phyloP scores from a whole-genome alignment of 2,329 filamentous ascomycete genomes.

The Apiospora malaysiana region DNA sequence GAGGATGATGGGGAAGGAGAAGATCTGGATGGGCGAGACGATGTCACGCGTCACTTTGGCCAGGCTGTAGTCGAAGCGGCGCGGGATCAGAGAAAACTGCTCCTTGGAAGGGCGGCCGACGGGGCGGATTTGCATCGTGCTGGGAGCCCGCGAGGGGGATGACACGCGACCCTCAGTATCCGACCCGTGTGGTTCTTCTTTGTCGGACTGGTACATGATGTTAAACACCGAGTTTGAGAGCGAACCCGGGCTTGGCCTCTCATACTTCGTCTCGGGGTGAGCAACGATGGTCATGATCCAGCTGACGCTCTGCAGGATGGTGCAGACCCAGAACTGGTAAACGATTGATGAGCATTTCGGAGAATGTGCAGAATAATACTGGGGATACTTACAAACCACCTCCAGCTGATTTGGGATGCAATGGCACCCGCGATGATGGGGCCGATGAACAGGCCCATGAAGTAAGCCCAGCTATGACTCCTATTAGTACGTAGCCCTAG shows the following conservation, averaged over 20 bases:
- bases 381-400: slow-evolving; percentile 42
- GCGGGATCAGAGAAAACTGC: slow-evolving; percentile 37
- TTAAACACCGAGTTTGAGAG: neutral
- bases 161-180: neutral
- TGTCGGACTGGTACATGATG: neutral
- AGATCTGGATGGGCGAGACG: slow-evolving; percentile 34
- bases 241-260: slow-evolving; percentile 37
- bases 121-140: neutral
- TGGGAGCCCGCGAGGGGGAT: neutral
- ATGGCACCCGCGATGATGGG: slow-evolving; percentile 42
- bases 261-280: slow-evolving; percentile 39
- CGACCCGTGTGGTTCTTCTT: neutral
- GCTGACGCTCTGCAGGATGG: slow-evolving; percentile 38
- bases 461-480: slow-evolving; percentile 37
- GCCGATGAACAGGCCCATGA: slow-evolving; percentile 41
- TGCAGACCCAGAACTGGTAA: slow-evolving; percentile 44
- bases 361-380: too few species aligned
- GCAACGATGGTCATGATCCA: slow-evolving; percentile 35
- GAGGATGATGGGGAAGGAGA: slow-evolving; percentile 38
- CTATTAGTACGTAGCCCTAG: neutral
- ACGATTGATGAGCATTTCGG: too few species aligned
- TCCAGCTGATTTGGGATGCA: slow-evolving; percentile 37
- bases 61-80: slow-evolving; percentile 32
- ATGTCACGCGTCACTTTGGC: slow-evolving; percentile 34
- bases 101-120: slow-evolving; percentile 27